Percentiles rank a stretch among this genome's conserved stretches.
Conservation (phyloP, 31 red algal species). For the Endocladia muricata region DNA sequence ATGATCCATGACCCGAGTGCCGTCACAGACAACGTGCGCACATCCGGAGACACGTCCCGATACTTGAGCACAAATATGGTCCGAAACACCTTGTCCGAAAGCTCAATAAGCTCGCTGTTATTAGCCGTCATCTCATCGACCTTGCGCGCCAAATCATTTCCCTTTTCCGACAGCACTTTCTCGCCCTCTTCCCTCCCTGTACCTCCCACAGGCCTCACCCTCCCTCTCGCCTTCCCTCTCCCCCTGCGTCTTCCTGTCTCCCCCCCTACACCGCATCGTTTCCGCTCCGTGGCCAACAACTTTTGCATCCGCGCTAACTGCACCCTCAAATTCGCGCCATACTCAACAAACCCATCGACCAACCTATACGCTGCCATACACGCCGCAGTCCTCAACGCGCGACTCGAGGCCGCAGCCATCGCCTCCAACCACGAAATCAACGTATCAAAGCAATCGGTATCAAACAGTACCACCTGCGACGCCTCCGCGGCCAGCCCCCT, state of each 20-base stretch:
- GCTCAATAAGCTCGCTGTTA: constrained; percentile 45
- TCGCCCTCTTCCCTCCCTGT: background rate
- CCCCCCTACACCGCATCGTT: constrained; percentile 14
- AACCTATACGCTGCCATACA: constrained; percentile 61
- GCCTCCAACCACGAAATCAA: constrained; percentile 66
- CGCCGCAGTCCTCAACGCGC: constrained; percentile 59
- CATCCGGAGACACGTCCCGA: constrained; percentile 73
- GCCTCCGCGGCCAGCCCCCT: constrained; percentile 16
- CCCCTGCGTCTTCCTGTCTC: background rate
- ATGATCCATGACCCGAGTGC: constrained; percentile 79
- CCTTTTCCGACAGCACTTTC: constrained; percentile 33
- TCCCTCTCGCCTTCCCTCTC: background rate
- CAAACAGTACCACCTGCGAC: constrained; percentile 51
- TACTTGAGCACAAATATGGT: constrained; percentile 72
- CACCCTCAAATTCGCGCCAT: constrained; percentile 27
- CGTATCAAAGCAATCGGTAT: constrained; percentile 79
- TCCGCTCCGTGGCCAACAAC: constrained; percentile 41
- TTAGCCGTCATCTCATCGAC: constrained; percentile 59
- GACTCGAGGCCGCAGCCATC: constrained; percentile 26
- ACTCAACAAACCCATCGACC: constrained; percentile 65
- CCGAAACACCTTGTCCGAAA: constrained; percentile 67
- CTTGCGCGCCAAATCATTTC: constrained; percentile 50
- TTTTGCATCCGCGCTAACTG: constrained; percentile 49
- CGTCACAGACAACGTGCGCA: constrained; percentile 51
- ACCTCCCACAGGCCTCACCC: background rate